These are phyloP conservation scores for Cubamyces lactineus DNA, from an alignment of 768 basidiomycete species.

Conservation along the genomic window DNA sequence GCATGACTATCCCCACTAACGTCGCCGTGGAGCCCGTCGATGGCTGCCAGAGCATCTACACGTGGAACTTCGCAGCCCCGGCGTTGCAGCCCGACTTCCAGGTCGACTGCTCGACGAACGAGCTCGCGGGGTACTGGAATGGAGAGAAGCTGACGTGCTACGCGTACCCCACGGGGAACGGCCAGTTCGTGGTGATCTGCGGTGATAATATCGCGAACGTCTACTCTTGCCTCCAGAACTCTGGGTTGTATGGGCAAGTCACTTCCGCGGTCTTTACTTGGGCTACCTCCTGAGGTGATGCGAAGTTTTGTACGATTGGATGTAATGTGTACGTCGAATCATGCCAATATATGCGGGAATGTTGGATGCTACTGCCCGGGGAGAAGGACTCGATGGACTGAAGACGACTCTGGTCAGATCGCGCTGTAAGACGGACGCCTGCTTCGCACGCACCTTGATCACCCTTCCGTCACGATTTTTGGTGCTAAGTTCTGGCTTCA, in stretches of 20 bases:
- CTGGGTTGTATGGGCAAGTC: too few relatives aligned
- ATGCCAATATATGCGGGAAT: too few relatives aligned
- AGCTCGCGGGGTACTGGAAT: not conserved
- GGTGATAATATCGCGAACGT: too few relatives aligned
- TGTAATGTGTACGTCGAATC: too few relatives aligned
- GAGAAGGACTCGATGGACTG: too few relatives aligned
- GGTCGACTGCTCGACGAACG: not conserved
- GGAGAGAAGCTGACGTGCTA: not conserved
- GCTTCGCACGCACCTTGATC: conserved; percentile 28
- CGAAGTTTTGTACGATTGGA: too few relatives aligned
- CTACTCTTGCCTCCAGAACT: too few relatives aligned
- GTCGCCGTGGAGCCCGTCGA: not conserved
- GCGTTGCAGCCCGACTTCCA: conserved; percentile 3
- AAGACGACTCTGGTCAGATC: conserved; percentile 20
- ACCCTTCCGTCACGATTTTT: conserved; percentile 27
- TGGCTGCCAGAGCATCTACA: conserved; percentile 6
- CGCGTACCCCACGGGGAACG: not conserved
- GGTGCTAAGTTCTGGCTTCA: too few relatives aligned
- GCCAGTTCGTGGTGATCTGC: too few relatives aligned
- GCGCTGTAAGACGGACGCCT: not conserved
- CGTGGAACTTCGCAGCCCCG: not conserved
- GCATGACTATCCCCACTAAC: conserved; percentile 1
- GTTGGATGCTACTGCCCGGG: too few relatives aligned
- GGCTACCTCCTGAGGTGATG: too few relatives aligned
- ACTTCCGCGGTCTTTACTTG: too few relatives aligned